Percentiles rank a stretch among this genome's conserved stretches.
Evolutionary conservation across 2,329 filamentous ascomycete species (phyloP).

Genomic region (Fusarium marasasianum): DNA sequence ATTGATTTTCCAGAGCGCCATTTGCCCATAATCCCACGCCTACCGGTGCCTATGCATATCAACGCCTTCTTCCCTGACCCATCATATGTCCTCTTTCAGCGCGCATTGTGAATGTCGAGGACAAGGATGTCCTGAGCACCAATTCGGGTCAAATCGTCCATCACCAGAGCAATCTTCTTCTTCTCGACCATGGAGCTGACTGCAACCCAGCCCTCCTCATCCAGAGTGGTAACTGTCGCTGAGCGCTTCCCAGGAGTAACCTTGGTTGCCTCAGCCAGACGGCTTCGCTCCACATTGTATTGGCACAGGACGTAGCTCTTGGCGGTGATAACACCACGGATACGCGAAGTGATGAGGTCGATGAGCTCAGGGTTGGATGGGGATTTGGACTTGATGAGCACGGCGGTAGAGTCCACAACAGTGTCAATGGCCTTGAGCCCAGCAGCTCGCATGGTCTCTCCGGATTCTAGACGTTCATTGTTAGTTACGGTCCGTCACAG

Average conservation of each 20-base stretch:
- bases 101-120: constrained; percentile 84
- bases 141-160: constrained; percentile 81
- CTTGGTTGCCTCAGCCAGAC: constrained; percentile 72
- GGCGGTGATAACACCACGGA: constrained; percentile 92
- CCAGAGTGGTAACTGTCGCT: constrained; percentile 88
- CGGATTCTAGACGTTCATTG: constrained; percentile 73
- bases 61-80: constrained; percentile 18
- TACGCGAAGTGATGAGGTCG: constrained; percentile 84
- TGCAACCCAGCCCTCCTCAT: constrained; percentile 93
- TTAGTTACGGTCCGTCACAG: constrained; percentile 18
- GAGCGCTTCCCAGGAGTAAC: constrained; percentile 95
- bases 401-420: constrained; percentile 85
- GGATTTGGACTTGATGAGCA: constrained; percentile 89
- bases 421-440: constrained; percentile 95
- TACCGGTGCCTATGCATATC: constrained; percentile 21
- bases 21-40: constrained; percentile 31
- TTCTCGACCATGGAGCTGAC: constrained; percentile 93
- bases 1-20: constrained; percentile 33
- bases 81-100: constrained; percentile 47
- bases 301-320: constrained; percentile 95
- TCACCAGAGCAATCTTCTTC: constrained; percentile 83
- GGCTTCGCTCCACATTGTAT: constrained; percentile 85
- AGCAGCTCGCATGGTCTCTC: constrained; percentile 97
- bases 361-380: constrained; percentile 84
- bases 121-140: constrained; percentile 89